Evolutionary conservation across 2,329 filamentous ascomycete genomes (phyloP).

Genomic region (Berkeleyomyces rouxiae): DNA sequence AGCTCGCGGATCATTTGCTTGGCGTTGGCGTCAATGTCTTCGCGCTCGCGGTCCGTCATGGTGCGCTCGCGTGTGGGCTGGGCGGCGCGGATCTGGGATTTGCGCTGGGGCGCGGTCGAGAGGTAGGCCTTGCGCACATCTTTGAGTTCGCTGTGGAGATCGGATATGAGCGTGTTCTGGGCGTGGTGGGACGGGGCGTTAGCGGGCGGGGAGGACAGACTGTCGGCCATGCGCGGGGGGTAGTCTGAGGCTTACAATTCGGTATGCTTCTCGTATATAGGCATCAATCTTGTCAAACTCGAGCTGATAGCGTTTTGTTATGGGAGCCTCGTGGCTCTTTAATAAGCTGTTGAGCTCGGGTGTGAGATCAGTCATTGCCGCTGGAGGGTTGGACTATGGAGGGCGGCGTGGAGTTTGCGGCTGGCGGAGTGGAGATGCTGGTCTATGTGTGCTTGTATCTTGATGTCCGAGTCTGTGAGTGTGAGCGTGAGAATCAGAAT

Average conservation of each 20-base stretch:
- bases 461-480: neutral
- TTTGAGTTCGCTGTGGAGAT: slow-evolving; percentile 63
- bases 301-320: slow-evolving; percentile 26
- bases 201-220: neutral
- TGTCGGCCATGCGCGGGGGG: neutral
- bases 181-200: neutral
- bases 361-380: slow-evolving; percentile 44
- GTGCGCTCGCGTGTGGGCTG: slow-evolving; percentile 22
- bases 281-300: slow-evolving; percentile 49
- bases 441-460: no score
- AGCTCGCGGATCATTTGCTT: slow-evolving; percentile 75
- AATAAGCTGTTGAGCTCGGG: slow-evolving; percentile 52
- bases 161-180: slow-evolving; percentile 71
- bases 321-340: slow-evolving; percentile 37
- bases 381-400: neutral
- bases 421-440: neutral
- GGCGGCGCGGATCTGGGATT: slow-evolving; percentile 2
- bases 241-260: slow-evolving; percentile 46
- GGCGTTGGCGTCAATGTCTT: slow-evolving; percentile 73
- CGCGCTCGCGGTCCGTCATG: slow-evolving; percentile 66
- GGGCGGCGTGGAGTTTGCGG: neutral
- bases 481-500: neutral
- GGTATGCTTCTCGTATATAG: slow-evolving; percentile 86
- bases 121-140: slow-evolving; percentile 83
- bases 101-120: slow-evolving; percentile 56